These are phyloP conservation scores for Neurospora sp. DNA, from an alignment of 495 filamentous ascomycete genomes.

Conservation along the genomic window DNA sequence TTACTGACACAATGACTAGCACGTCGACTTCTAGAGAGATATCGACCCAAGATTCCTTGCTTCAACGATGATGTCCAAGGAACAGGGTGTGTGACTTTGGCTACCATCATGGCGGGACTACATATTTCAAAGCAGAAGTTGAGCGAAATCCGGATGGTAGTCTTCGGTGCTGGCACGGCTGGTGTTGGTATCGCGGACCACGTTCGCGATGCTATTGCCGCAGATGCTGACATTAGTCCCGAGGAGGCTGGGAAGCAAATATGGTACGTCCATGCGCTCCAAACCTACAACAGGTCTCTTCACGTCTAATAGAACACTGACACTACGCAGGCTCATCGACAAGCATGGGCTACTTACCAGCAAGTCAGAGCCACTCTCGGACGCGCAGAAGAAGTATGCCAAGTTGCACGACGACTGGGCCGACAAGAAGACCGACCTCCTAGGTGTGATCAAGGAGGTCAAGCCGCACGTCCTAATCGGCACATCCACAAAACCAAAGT, in stretches of 20 bases:
- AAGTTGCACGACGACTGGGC: conserved; percentile 56
- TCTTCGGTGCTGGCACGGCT: conserved; percentile 79
- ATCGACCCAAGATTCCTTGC: conserved; percentile 60
- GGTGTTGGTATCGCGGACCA: conserved; percentile 85
- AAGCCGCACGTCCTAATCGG: conserved; percentile 78
- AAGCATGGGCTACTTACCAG: conserved; percentile 68
- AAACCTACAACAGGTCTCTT: background rate
- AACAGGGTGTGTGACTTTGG: conserved; percentile 78
- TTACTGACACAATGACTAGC: conserved; percentile 12
- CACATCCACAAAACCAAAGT: conserved; percentile 68
- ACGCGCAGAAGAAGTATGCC: conserved; percentile 57
- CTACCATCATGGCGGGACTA: conserved; percentile 64
- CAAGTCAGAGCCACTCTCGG: conserved; percentile 41
- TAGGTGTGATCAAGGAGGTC: conserved; percentile 57
- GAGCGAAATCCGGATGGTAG: conserved; percentile 54
- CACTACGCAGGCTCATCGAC: conserved; percentile 59
- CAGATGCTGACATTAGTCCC: conserved; percentile 54
- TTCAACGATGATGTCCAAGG: conserved; percentile 94
- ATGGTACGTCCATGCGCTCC: conserved; percentile 43
- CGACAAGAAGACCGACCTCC: conserved; percentile 45
- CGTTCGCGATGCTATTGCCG: conserved; percentile 64
- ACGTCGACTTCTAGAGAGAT: conserved; percentile 63
- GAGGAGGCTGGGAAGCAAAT: conserved; percentile 73
- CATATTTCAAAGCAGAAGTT: conserved; percentile 59
- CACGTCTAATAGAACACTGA: background rate